Base-by-base conservation (phyloP, 495 filamentous ascomycete genomes). In the Pseudomonodictys pantanalensis region DNA sequence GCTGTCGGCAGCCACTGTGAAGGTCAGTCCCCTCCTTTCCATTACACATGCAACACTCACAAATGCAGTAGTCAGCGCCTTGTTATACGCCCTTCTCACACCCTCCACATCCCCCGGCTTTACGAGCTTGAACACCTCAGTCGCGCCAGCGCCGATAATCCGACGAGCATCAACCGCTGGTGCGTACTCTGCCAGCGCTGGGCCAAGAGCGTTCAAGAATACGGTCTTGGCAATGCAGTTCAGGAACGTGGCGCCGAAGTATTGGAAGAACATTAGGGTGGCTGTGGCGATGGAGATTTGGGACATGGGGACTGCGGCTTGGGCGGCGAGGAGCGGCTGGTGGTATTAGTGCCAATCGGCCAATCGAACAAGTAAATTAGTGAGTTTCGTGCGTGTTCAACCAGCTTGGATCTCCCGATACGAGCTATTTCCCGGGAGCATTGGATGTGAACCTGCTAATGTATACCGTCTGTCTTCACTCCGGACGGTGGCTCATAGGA, bases 91-190 rank as follows among this genome's bases (percentile, higher is more conserved):
- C 52, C 10, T 6, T 10, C 28, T 20, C 7, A 56, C 52, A 3
- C 52, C 52, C 3, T 38, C 38, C 8, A 38, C 7, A 46, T 56
- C 22, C 6, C 30, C 22, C 24, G 52, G 11, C 15, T 17, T 25
- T 4, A 46, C 25, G 2, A 56, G 3, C 5, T 33, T 3, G 39
- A 56, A 33, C 7, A 86, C 52, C 32, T 58, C 55, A 3, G 46
- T 58, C 2, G 55, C 55, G 12, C 55, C 55, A 2, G 46, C 24
- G 11, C 51, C 18, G 9, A 49, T 43, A n/a, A 58, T 45, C 22
- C 5, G 2, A 12, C 25, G 28, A 12, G 33, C 44, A 51, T 58
- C 55, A n/a, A 58, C 55, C 20, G 12, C 17, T n/a, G 60, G 60
- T 1, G 60, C 60, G 28, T 57, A 52, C 26, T 44, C n/a, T 7